Conservation (phyloP, 2,329 filamentous ascomycete species). For the Nectriaceae sp. region DNA sequence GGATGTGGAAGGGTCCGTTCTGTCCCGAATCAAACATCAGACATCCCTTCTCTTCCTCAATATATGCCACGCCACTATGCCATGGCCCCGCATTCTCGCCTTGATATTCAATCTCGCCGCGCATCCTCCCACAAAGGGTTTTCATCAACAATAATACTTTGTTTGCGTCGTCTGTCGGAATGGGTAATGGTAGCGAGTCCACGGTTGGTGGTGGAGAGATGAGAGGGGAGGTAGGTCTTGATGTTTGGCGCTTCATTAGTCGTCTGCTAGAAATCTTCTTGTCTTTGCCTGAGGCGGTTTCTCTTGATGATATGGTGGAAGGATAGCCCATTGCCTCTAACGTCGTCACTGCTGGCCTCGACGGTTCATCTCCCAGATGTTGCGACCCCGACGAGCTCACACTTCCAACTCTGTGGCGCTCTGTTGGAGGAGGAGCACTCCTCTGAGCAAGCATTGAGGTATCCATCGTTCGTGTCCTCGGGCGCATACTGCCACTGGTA, state of each 20-base stretch:
- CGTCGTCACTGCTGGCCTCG: slow-evolving; percentile 38
- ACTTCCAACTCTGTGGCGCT: slow-evolving; percentile 69
- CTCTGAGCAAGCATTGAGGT: slow-evolving; percentile 52
- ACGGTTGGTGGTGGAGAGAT: slow-evolving; percentile 56
- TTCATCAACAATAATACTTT: slow-evolving; percentile 77
- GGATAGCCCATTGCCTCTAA: slow-evolving; percentile 46
- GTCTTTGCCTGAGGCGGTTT: slow-evolving; percentile 34
- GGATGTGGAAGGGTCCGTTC: slow-evolving; percentile 63
- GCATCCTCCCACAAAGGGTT: slow-evolving; percentile 76
- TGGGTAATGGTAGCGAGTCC: slow-evolving; percentile 60
- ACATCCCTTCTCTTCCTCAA: slow-evolving; percentile 74
- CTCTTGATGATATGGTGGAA: slow-evolving; percentile 37
- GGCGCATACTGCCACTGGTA: slow-evolving; percentile 43
- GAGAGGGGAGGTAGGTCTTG: slow-evolving; percentile 60
- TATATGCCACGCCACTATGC: slow-evolving; percentile 73
- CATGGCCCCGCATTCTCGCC: slow-evolving; percentile 62
- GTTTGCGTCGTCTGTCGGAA: slow-evolving; percentile 68
- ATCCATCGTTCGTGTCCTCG: slow-evolving; percentile 61
- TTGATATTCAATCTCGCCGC: slow-evolving; percentile 74
- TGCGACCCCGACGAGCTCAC: slow-evolving; percentile 65
- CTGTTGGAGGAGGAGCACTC: slow-evolving; percentile 39
- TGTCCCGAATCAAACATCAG: slow-evolving; percentile 75
- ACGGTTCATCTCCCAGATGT: slow-evolving; percentile 52
- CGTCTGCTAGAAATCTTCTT: slow-evolving; percentile 53
- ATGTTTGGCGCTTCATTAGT: slow-evolving; percentile 56